These are phyloP conservation scores for Pythium phragmitis DNA, from an alignment of 352 stramenopile species.

Conservation along the genomic window DNA sequence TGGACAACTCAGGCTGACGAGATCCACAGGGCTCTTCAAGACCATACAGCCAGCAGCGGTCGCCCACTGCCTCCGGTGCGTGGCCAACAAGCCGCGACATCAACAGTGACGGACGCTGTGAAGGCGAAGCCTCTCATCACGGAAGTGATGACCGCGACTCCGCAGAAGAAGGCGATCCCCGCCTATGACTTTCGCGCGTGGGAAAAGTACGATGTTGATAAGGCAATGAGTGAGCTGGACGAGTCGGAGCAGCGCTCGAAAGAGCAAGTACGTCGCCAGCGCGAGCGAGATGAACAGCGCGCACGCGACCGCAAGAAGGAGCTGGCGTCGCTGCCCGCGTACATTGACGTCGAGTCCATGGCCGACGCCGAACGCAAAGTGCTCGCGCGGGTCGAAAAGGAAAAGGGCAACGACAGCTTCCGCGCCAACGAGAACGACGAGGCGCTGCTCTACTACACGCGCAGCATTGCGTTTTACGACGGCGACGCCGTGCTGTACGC, in stretches of 20 bases:
- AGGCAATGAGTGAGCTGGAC: slow-evolving; percentile 75
- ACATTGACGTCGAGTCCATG: slow-evolving; percentile 54
- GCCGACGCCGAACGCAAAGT: slow-evolving; percentile 49
- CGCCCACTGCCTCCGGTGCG: slow-evolving; percentile 50
- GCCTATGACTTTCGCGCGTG: slow-evolving; percentile 91
- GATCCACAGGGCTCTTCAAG: slow-evolving; percentile 50
- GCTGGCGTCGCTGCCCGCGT: slow-evolving; percentile 54
- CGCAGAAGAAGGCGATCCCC: slow-evolving; percentile 45
- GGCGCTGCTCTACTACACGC: slow-evolving; percentile 86
- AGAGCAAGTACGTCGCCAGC: slow-evolving; percentile 37
- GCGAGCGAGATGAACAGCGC: slow-evolving; percentile 39
- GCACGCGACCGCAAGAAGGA: slow-evolving; percentile 49
- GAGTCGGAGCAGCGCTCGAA: slow-evolving; percentile 39
- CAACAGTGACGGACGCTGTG: neutral
- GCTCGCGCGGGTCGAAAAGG: slow-evolving; percentile 79
- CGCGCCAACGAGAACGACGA: slow-evolving; percentile 81
- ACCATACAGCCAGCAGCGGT: slow-evolving; percentile 20
- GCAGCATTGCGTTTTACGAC: slow-evolving; percentile 83
- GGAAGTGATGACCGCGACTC: slow-evolving; percentile 14
- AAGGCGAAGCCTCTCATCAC: slow-evolving; percentile 18
- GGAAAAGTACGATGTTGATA: slow-evolving; percentile 90
- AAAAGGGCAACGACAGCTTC: slow-evolving; percentile 95
- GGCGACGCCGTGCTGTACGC: slow-evolving; percentile 76
- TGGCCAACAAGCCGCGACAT: slow-evolving; percentile 30
- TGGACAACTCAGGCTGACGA: slow-evolving; percentile 67